Evolutionary conservation across 257 asterid genomes (phyloP).

Genomic region (Gentiana straminea): DNA sequence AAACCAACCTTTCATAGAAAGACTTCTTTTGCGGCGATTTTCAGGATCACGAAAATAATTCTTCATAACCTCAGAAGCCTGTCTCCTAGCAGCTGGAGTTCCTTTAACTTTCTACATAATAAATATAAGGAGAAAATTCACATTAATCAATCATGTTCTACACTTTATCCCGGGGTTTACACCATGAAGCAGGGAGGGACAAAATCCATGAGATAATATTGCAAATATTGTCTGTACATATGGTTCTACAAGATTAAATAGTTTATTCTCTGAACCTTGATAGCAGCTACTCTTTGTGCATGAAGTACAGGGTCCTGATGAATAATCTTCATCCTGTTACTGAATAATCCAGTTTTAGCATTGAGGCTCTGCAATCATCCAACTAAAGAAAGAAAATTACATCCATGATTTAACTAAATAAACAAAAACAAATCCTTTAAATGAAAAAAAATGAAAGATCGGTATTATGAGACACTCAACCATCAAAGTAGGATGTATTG

Average conservation of each 20-base stretch:
- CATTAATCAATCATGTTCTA: background rate
- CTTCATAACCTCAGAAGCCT: constrained; percentile 82
- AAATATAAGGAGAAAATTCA: background rate
- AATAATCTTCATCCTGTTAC: constrained; percentile 86
- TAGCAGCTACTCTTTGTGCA: constrained; percentile 92
- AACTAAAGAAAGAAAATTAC: constrained; percentile 65
- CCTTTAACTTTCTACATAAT: constrained; percentile 59
- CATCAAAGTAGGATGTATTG: background rate
- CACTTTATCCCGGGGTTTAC: too few species aligned
- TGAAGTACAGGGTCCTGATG: constrained; percentile 73
- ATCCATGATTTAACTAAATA: constrained; percentile 21
- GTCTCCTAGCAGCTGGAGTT: constrained; percentile 72
- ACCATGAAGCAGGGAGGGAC: too few species aligned
- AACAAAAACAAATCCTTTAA: background rate
- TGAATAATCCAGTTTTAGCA: constrained; percentile 84
- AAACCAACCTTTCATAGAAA: constrained; percentile 65
- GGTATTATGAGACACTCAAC: background rate
- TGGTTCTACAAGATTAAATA: background rate
- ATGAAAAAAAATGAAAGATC: background rate
- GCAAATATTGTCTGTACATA: too few species aligned
- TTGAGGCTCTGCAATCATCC: constrained; percentile 98
- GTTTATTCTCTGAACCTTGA: constrained; percentile 42
- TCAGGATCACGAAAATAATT: constrained; percentile 68
- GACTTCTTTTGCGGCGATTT: constrained; percentile 83
- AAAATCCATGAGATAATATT: too few species aligned